These are phyloP conservation scores for Pichia scutulata DNA, from an alignment of 805 yeast genomes.

Conservation along the genomic window DNA sequence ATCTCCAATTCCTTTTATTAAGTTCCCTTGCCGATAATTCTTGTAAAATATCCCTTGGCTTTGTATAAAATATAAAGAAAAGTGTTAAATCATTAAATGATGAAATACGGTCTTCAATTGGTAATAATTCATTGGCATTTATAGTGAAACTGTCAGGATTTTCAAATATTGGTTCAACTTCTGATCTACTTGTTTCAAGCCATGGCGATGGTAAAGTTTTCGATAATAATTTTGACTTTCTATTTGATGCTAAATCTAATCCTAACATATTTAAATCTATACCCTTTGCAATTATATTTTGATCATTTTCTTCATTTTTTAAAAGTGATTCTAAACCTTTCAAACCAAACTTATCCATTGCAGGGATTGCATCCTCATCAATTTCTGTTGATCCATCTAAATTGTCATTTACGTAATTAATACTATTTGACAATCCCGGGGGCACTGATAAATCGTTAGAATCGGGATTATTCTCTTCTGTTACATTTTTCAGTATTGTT, in stretches of 20 bases:
- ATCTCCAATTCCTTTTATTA: constrained; percentile 91
- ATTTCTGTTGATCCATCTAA: neutral
- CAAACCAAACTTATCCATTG: constrained; percentile 60
- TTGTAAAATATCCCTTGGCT: constrained; percentile 87
- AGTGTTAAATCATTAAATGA: constrained; percentile 84
- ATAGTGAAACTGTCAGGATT: constrained; percentile 50
- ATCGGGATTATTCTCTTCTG: neutral
- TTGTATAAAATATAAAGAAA: constrained; percentile 87
- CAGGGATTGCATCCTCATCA: constrained; percentile 18
- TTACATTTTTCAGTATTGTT: constrained; percentile 4
- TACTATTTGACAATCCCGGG: neutral
- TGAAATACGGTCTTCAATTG: constrained; percentile 36
- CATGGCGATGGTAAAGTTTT: constrained; percentile 84
- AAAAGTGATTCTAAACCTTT: constrained; percentile 54
- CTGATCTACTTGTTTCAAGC: constrained; percentile 85
- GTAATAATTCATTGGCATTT: constrained; percentile 17
- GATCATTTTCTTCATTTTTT: constrained; percentile 54
- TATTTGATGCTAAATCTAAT: constrained; percentile 42
- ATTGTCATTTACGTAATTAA: constrained; percentile 9
- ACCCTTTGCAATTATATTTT: constrained; percentile 63
- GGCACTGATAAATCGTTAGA: neutral
- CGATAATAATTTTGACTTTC: constrained; percentile 38
- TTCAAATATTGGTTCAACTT: constrained; percentile 76
- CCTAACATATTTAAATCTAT: constrained; percentile 65
- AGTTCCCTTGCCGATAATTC: constrained; percentile 90